Evolutionary conservation across 495 filamentous ascomycete species (phyloP), one percentile per base, ranked within the genome.

Genomic region (Penicillium dipodomyicola): DNA sequence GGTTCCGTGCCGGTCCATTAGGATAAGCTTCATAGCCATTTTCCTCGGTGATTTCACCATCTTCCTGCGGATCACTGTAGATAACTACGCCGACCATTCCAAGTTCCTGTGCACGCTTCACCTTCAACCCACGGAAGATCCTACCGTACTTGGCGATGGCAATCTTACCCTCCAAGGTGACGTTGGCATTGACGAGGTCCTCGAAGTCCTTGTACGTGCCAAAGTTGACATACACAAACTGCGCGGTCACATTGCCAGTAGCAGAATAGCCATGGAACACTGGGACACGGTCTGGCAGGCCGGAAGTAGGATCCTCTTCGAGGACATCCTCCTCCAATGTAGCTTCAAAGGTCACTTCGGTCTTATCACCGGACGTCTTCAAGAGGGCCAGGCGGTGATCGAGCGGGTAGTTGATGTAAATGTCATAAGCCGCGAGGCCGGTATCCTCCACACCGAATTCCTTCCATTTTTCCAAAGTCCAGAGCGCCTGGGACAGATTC

Each of bases 231-330:
- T 87, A 96, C 25, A 96, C 89, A 64, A 84, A 90, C 29, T 76
- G 78, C 14, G 87, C 92, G 0, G 92, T 94, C 51, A 93, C 93
- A 65, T 97, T 96, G 5, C 94, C 94, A 50, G 77, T 89, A 5
- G 91, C 91, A 8, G 90, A 95, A 68, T 97, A 97, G 25, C 94
- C 94, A 71, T 98, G 92, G 73, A 98, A 98, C 3, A 88, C 94
- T 4, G 95, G 92, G 42, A 98, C 82, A 29, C 92, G 81, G 57
- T 94, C 80, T 14, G 81, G 69, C 25, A 91, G 69, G 25, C 84
- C 77, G 22, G 82, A 90, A 0, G 92, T 96, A 5, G 81, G 77
- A 67, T 97, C 95, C 53, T 96, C 85, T 0, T 89, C 80, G n/a
- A 97, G 75, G 4, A 90, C 80, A 71, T 96, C 90, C 70, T 98